Evolutionary conservation across 2,329 filamentous ascomycete genomes (phyloP), one percentile per base, ranked within the genome.

Genomic region (Exophiala sp.): DNA sequence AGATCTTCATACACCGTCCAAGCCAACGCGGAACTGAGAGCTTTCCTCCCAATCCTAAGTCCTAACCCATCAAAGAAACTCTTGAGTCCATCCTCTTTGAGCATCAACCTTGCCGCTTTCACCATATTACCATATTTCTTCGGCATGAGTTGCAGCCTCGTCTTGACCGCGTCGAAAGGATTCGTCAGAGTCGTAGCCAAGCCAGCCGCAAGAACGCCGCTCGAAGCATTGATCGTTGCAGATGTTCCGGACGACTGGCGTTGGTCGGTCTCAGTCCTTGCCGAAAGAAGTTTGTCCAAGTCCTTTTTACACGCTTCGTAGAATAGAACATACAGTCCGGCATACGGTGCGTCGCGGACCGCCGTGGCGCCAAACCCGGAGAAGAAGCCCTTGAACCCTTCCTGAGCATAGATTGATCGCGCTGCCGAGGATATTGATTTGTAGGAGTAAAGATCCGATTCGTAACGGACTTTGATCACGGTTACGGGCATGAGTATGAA

Each of bases 1-100:
- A 96, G 69, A 68, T 96, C 91, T 71, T 98, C 93, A 64, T 98
- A 98, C 34, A 96, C 76, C 8, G 91, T 97, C 93, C 93, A 98
- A 6, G 91, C 91, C 59, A 97, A 75, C n/a, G 93, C 93, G 45
- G 86, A 91, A 68, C 90, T 96, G 38, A 96, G 70, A 3, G 89
- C 91, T 68, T 98, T 98, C 60, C 93, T 78, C 39, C 83, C 86
- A 76, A 97, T 95, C 49, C 93, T 79, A 59, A 98, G 72, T 1
- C 80, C 87, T 48, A 98, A 69, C 1, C 93, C 93, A 66, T 93
- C 86, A 69, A 93, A 90, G 50, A 98, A 75, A 53, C 86, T 86
- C 46, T 84, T 77, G 16, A 86, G 60, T 0, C 91, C 91, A 57
- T 96, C 91, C 61, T 95, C 85, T 1, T 71, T 69, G 2, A 97